phyloP scores from a whole-genome alignment of 768 basidiomycete genomes.

The Naganishia vaughanmartiniae region DNA sequence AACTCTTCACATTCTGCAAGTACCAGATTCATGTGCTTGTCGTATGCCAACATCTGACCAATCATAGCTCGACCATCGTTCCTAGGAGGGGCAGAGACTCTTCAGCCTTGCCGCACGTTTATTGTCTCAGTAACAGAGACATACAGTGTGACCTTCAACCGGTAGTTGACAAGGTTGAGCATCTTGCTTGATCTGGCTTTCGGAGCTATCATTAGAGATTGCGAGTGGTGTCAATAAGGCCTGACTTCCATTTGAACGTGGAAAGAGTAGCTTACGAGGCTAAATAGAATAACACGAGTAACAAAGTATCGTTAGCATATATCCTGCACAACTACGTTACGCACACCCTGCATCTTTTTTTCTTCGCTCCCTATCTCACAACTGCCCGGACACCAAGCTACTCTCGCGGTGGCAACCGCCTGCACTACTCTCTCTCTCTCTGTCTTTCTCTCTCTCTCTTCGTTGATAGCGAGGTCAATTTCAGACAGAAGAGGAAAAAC shows the following conservation, averaged over 20 bases:
- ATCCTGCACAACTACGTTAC: neutral
- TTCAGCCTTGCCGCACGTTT: neutral
- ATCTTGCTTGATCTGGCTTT: slow-evolving; percentile 98
- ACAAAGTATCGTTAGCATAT: neutral
- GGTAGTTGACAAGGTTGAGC: slow-evolving; percentile 95
- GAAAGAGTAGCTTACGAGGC: slow-evolving; percentile 12
- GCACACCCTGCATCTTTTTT: neutral
- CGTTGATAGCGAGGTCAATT: neutral
- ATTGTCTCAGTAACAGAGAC: slow-evolving; percentile 24
- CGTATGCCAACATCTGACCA: slow-evolving; percentile 99
- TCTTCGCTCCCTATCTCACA: neutral
- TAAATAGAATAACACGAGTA: neutral
- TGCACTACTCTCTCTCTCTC: neutral
- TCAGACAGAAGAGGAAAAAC: neutral
- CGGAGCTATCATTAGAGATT: slow-evolving; percentile 57
- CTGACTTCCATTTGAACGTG: neutral
- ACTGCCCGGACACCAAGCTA: neutral
- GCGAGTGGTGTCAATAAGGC: neutral
- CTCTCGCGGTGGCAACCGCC: neutral
- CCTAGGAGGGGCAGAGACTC: slow-evolving; percentile 30
- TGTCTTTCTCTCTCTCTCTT: no score
- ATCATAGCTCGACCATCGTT: slow-evolving; percentile 88
- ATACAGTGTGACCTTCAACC: slow-evolving; percentile 91
- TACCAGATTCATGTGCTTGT: slow-evolving; percentile 99
- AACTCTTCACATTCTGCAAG: slow-evolving; percentile 98